Evolutionary conservation across 306 rosid species (phyloP).

Genomic region (Castanospermum australe): DNA sequence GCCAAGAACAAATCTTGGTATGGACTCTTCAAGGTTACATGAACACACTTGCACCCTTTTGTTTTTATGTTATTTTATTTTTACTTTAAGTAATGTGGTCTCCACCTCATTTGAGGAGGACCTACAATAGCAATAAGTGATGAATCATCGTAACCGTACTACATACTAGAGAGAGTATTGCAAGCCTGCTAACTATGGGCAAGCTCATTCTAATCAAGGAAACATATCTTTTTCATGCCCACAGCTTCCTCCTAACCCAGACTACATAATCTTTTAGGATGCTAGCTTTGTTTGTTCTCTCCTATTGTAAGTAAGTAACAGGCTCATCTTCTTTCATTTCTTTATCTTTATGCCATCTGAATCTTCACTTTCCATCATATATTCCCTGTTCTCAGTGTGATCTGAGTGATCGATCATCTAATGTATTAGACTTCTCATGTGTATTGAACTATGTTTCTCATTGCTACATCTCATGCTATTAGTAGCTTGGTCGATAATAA

Average conservation of each 20-base stretch:
- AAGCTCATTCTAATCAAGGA: constrained; percentile 72
- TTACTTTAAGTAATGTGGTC: too few species aligned
- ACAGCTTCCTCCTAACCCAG: constrained; percentile 52
- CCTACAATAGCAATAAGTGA: too few species aligned
- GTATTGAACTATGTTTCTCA: constrained; percentile 58
- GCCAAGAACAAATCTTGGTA: too few species aligned
- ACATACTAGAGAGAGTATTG: too few species aligned
- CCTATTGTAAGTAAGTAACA: too few species aligned
- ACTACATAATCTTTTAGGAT: constrained; percentile 50
- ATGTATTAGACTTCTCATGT: constrained; percentile 45
- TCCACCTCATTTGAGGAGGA: too few species aligned
- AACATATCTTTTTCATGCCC: constrained; percentile 53
- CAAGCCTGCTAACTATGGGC: too few species aligned
- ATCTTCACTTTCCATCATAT: constrained; percentile 54
- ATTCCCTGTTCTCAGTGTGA: constrained; percentile 57
- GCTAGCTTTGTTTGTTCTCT: constrained; percentile 42
- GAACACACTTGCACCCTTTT: too few species aligned
- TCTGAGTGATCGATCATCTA: constrained; percentile 43
- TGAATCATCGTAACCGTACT: too few species aligned
- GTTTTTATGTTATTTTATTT: too few species aligned
- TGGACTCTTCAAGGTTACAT: too few species aligned
- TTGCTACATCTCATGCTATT: constrained; percentile 61
- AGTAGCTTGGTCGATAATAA: too few species aligned
- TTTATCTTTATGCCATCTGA: constrained; percentile 44
- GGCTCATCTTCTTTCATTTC: constrained; percentile 50